Base-by-base conservation (phyloP, 1,284 basidiomycete species). In the Trichosporon faecale region DNA sequence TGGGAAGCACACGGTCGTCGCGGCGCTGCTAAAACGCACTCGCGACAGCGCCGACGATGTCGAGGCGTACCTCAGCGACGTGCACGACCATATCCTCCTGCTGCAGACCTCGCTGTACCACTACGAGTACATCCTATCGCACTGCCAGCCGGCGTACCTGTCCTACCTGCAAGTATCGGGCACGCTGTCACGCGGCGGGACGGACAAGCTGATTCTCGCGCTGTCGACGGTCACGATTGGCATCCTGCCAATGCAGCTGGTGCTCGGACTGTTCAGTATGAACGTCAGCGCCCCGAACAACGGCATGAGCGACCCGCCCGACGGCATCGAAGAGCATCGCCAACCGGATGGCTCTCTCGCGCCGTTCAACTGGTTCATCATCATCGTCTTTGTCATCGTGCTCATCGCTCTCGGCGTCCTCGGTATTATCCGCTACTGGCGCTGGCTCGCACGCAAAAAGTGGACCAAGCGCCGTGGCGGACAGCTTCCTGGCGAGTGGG, bases 21-120 rank as follows among this genome's bases (percentile, higher is more conserved):
- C 90, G 12, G 90, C 91, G 70, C 85, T 98, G 70, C 86, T 90
- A 70, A 96, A 96, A 81, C 86, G 95, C 9, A 85, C 84, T 74
- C 84, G 71, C 72, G 87, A 71, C 84, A 60, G 66, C n/a, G 85
- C 76, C 5, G 75, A 86, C n/a, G 91, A 92, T 74, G 87, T 94
- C 44, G 90, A 88, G 5, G 92, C 95, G 18, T 95, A 98, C 80
- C 89, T 97, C 84, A 93, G 93, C 61, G 95, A 98, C 81, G 88
- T 98, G 3, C 92, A 95, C 86, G 94, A 98, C 84, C 95, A 98
- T 82, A 94, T 98, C 73, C 83, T 95, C 33, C 90, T 93, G 2
- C 86, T 98, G 73, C 91, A 95, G 76, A 90, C 92, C 75, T 89
- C 93, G 2, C 86, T 98, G 65, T 87, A 86, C n/a, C 91, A 96